These are phyloP conservation scores for Echeveria elegans DNA, from an alignment of 164 flowering plant species.

Conservation along the genomic window DNA sequence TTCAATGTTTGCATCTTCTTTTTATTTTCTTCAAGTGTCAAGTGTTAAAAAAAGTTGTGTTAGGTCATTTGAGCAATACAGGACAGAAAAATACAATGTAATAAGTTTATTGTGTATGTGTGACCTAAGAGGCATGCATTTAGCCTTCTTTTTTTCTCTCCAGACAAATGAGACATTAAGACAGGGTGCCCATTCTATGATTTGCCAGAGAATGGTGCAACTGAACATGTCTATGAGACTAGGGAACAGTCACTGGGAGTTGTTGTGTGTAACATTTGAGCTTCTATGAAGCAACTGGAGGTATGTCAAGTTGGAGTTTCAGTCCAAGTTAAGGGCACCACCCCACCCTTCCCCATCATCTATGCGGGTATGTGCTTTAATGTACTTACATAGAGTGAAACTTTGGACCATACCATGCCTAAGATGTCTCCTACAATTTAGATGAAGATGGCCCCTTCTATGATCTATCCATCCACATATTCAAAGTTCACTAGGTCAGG, in stretches of 20 bases:
- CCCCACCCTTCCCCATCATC: neutral
- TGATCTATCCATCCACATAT: neutral
- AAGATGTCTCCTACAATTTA: conserved; percentile 2
- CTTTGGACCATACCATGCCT: conserved; percentile 6
- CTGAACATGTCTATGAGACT: neutral
- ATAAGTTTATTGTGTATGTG: too few species aligned
- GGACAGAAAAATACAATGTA: too few species aligned
- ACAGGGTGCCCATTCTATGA: neutral
- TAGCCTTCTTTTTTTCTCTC: neutral
- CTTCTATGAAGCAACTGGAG: neutral
- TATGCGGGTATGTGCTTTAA: neutral
- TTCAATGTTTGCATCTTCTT: too few species aligned
- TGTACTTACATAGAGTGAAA: neutral
- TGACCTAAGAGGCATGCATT: neutral
- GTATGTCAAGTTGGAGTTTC: neutral
- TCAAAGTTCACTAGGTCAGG: too few species aligned
- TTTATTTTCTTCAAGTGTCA: too few species aligned
- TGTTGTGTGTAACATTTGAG: neutral
- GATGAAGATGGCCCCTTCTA: neutral
- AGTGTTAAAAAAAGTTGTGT: too few species aligned
- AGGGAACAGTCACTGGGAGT: neutral
- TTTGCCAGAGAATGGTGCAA: neutral
- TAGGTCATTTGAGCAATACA: too few species aligned
- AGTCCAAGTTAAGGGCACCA: neutral
- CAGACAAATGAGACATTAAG: neutral